phyloP scores from a whole-genome alignment of 306 rosid genomes.

The Malus domestica region ASM211411v1 NC_041792.1:28892907-28893406 shows the following conservation, averaged over 20 bases:
- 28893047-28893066: not conserved
- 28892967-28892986: constrained; percentile 83
- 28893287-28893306: not conserved
- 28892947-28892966: constrained; percentile 94
- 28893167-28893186: not conserved
- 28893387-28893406: not conserved
- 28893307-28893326: not conserved
- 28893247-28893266: not conserved
- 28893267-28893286: not conserved
- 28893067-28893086: not conserved
- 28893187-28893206: not conserved
- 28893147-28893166: not conserved
- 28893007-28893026: constrained; percentile 13
- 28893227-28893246: not conserved
- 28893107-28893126: not conserved
- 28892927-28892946: constrained; percentile 97
- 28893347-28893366: not conserved
- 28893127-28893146: not conserved
- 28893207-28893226: not conserved
- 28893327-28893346: not conserved
- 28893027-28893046: not conserved
- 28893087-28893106: not conserved
- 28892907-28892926: constrained; percentile 4
- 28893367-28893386: not conserved
- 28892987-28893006: constrained; percentile 73